A percentile compares a stretch with the other conserved stretches of the same genome.
phyloP scores from a whole-genome alignment of 2,329 filamentous ascomycete genomes.

The Didymella pomorum region DNA sequence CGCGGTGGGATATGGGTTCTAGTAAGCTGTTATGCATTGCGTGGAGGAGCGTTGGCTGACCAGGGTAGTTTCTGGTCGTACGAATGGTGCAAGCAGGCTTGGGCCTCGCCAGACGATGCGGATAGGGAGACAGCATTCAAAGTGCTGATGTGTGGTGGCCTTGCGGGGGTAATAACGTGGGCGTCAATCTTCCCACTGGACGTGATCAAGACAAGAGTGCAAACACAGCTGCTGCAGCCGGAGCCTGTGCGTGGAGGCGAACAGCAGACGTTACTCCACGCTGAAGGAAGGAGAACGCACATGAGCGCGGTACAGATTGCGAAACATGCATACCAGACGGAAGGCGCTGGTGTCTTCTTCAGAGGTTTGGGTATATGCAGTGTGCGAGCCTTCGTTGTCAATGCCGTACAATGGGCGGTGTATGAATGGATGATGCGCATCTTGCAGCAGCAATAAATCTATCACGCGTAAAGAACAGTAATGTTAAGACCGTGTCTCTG shows the following conservation, averaged over 20 bases:
- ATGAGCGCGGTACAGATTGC: conserved; percentile 70
- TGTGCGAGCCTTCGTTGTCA: conserved; percentile 86
- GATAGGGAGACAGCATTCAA: conserved; percentile 64
- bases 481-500: not conserved
- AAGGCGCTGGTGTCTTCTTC: conserved; percentile 80
- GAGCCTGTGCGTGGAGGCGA: conserved; percentile 24
- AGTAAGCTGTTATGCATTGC: conserved; percentile 58
- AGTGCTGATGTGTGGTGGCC: conserved; percentile 81
- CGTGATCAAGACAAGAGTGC: conserved; percentile 90
- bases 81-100: conserved; percentile 72
- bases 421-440: conserved; percentile 85
- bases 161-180: conserved; percentile 91
- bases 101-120: conserved; percentile 57
- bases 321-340: conserved; percentile 71
- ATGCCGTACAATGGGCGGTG: conserved; percentile 89
- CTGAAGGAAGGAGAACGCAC: conserved; percentile 36
- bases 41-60: conserved; percentile 4
- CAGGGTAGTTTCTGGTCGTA: conserved; percentile 81
- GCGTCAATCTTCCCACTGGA: conserved; percentile 89
- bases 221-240: conserved; percentile 66
- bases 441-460: conserved; percentile 29
- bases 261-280: conserved; percentile 31
- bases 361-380: conserved; percentile 84
- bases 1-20: conserved; percentile 94
- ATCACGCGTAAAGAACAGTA: not conserved